Evolutionary conservation across 139 green algal genomes (phyloP), one percentile per base, ranked within the genome.

Genomic region (Chlorella sp.): DNA sequence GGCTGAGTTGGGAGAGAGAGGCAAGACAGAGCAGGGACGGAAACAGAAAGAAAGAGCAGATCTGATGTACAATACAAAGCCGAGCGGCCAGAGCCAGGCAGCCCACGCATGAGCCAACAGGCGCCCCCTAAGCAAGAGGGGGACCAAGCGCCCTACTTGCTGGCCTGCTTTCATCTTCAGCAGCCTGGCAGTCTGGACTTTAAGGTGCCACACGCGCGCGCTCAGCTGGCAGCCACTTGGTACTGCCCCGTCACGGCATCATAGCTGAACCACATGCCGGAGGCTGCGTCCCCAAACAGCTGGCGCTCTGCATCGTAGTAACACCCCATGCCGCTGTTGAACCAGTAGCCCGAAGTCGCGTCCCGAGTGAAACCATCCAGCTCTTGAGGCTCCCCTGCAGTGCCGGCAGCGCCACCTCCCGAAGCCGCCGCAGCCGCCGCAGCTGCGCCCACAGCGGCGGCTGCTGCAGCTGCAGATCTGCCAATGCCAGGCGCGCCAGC

Each of bases 231-330:
- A 53, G 40, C 85, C 32, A 89, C 40, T 66, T 87, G 42, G 61
- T 92, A 92, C 37, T 66, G 42, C 39, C 66, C 32, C 30, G 16
- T 81, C 1, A 39, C 85, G 30, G 83, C 76, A 22, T 94, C 80
- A 3, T 85, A 92, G 34, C 26, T 77, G 57, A 90, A 95, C 93
- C 93, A 96, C 21, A 86, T 88, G 22, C 93, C 93, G 32, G 77
- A 91, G 24, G 90, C 69, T 15, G 93, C 92, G 81, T 96, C 93
- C 2, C 92, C 92, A 94, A 93, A 96, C 81, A 95, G 87, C 4
- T 85, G 60, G 22, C 73, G 89, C 12, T 39, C 40, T 11, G 86
- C 37, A 66, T 96, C 92, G 82, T 85, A 96, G 73, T 92, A 95
- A n/a, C 82, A 91, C 4, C 93, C 93, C 37, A 93, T 48, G 28